Base-by-base conservation (phyloP, 225 moss, liverwort and hornwort genomes). In the Marchantia paleacea region DNA sequence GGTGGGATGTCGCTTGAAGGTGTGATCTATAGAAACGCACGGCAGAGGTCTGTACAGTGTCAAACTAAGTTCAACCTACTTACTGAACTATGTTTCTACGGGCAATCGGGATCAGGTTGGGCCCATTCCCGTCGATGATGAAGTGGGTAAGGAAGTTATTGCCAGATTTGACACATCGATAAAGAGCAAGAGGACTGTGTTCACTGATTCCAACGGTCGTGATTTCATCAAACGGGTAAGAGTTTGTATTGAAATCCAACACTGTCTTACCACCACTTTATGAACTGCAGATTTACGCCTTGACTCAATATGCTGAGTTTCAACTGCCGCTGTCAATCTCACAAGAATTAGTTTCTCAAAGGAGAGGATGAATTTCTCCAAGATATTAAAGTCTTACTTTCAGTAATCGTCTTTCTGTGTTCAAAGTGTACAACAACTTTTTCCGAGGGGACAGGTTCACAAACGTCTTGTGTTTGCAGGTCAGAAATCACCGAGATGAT, bases 201-300 rank as follows among this genome's bases (percentile, higher is more conserved):
- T 80, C 52, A 87, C 87, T 15, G 87, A 87, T 67, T 84, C 84
- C 6, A 87, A 84, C 57, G 87, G 84, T 13, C 79, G 87, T 26
- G 87, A 84, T 30, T 87, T 84, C 15, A 54, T 84, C 7, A 29
- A 78, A 63, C 69, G 87, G 69, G 80, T 80, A 26, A 48, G 24
- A 67, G 8, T 39, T 39, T 5, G 39, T 5, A 39, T 39, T 39
- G 39, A 39, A 39, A 39, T 39, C 39, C 39, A 39, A 39, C 39
- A 39, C n/a, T n/a, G 39, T 39, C 39, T 39, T 39, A 39, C 39
- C 39, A 39, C 39, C 39, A 39, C 2, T 39, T 2, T 2, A 2
- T 39, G 39, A 2, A 2, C 5, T 39, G 39, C 39, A 39, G 39
- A 2, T 39, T 39, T 39, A 39, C 39, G 39, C 39, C 39, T 39